A percentile compares a stretch with the other conserved stretches of the same genome.
Evolutionary conservation across 805 yeast genomes (phyloP).

Genomic region (Isabelozyma pseudorhagii): DNA sequence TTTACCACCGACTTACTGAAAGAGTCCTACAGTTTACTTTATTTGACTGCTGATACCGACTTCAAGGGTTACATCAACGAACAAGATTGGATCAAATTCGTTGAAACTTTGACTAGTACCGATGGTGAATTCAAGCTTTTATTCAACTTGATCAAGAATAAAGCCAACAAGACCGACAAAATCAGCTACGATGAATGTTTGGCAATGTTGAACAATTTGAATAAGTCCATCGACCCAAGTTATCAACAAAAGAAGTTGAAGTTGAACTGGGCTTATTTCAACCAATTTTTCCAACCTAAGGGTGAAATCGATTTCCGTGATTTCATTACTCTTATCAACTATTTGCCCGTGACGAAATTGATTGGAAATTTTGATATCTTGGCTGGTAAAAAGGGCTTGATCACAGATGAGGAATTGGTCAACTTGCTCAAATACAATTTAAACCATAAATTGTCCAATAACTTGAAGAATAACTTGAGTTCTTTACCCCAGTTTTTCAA

Average conservation of each 20-base stretch:
- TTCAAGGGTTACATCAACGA: constrained; percentile 65
- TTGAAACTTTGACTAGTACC: constrained; percentile 40
- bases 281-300: constrained; percentile 36
- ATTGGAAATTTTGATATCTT: constrained; percentile 41
- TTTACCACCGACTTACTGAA: constrained; percentile 38
- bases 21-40: constrained; percentile 52
- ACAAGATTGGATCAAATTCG: constrained; percentile 73
- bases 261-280: constrained; percentile 42
- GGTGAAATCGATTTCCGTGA: constrained; percentile 37
- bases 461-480: constrained; percentile 32
- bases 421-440: constrained; percentile 33
- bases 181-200: constrained; percentile 35
- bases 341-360: constrained; percentile 44
- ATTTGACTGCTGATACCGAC: constrained; percentile 73
- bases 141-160: constrained; percentile 17
- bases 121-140: constrained; percentile 30
- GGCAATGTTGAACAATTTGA: constrained; percentile 30
- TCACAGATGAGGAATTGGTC: constrained; percentile 28
- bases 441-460: constrained; percentile 38
- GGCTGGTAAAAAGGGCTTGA: constrained; percentile 28
- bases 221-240: constrained; percentile 37
- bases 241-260: constrained; percentile 40
- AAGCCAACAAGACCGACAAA: constrained; percentile 9
- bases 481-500: constrained; percentile 35
- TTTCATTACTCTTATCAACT: constrained; percentile 38